Evolutionary conservation across 306 rosid genomes (phyloP).

Genomic region (Casuarina cunninghamiana): DNA sequence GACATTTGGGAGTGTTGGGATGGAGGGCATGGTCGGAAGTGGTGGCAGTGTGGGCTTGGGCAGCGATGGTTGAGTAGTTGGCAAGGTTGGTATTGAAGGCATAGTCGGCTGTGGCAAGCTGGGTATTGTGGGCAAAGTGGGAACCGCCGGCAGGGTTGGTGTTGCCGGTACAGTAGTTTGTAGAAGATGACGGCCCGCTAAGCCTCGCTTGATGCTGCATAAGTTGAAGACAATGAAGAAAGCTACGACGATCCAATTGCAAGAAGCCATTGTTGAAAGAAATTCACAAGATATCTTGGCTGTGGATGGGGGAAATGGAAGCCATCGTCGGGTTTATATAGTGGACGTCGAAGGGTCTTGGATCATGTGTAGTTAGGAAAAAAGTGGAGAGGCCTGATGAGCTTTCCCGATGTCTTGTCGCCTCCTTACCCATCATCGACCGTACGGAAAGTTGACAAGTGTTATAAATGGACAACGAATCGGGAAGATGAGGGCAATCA

Average conservation of each 20-base stretch:
- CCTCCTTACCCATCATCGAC: background rate
- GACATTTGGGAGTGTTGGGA: constrained; percentile 21
- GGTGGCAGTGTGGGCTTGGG: constrained; percentile 29
- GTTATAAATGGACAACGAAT: too few relatives aligned
- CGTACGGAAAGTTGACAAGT: background rate
- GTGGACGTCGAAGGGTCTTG: background rate
- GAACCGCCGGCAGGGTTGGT: too few relatives aligned
- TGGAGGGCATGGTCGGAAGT: constrained; percentile 25
- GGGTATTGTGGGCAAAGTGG: constrained; percentile 26
- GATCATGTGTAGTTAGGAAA: background rate
- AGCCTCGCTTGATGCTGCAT: constrained; percentile 22
- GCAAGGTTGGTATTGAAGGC: background rate
- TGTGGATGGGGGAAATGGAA: background rate
- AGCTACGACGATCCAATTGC: constrained; percentile 4
- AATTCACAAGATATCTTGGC: background rate
- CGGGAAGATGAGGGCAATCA: too few relatives aligned
- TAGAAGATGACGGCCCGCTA: constrained; percentile 36
- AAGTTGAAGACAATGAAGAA: constrained; percentile 26
- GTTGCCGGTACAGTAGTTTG: constrained; percentile 24
- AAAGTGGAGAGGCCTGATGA: background rate
- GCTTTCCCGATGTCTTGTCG: background rate
- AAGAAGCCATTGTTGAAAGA: constrained; percentile 16
- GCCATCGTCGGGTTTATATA: background rate
- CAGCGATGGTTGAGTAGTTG: constrained; percentile 25
- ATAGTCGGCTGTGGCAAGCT: constrained; percentile 9